A percentile compares a stretch with the other conserved stretches of the same genome.
phyloP scores from a whole-genome alignment of 2,329 filamentous ascomycete species.

The Stachybotrys chartarum region DNA sequence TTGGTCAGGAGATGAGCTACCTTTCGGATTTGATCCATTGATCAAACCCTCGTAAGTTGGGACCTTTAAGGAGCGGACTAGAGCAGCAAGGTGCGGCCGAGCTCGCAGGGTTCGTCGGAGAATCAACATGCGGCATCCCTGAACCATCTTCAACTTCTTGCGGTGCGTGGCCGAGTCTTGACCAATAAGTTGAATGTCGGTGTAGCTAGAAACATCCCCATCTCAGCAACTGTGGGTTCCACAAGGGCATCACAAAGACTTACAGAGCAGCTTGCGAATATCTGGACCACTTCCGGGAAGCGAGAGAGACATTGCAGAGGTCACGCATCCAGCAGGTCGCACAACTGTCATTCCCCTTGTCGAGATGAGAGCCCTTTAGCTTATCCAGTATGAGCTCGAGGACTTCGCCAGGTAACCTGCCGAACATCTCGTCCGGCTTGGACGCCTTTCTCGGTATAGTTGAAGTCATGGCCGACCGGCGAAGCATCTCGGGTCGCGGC shows the following conservation, averaged over 20 bases:
- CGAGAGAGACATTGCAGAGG: slow-evolving; percentile 41
- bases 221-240: neutral
- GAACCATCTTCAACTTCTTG: slow-evolving; percentile 48
- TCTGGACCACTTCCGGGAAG: slow-evolving; percentile 44
- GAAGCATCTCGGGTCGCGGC: slow-evolving; percentile 12
- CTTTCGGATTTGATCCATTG: slow-evolving; percentile 12
- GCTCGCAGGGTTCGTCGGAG: slow-evolving; percentile 50
- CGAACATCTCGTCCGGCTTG: slow-evolving; percentile 44
- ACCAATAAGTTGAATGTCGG: slow-evolving; percentile 51
- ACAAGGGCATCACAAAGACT: slow-evolving; percentile 14
- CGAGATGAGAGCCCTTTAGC: slow-evolving; percentile 45
- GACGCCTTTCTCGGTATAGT: neutral
- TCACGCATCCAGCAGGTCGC: slow-evolving; percentile 61
- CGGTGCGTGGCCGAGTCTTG: slow-evolving; percentile 47
- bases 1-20: slow-evolving; percentile 31
- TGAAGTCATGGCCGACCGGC: slow-evolving; percentile 10
- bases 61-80: slow-evolving; percentile 52
- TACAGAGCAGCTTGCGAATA: slow-evolving; percentile 44
- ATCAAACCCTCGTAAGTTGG: slow-evolving; percentile 34
- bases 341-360: slow-evolving; percentile 42
- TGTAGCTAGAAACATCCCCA: slow-evolving; percentile 36
- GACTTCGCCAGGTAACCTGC: slow-evolving; percentile 51
- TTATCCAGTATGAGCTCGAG: slow-evolving; percentile 48
- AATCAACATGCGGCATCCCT: slow-evolving; percentile 46
- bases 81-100: slow-evolving; percentile 43